Base-by-base conservation (phyloP, 2,329 filamentous ascomycete species). In the Thielaviopsis cerberus region DNA sequence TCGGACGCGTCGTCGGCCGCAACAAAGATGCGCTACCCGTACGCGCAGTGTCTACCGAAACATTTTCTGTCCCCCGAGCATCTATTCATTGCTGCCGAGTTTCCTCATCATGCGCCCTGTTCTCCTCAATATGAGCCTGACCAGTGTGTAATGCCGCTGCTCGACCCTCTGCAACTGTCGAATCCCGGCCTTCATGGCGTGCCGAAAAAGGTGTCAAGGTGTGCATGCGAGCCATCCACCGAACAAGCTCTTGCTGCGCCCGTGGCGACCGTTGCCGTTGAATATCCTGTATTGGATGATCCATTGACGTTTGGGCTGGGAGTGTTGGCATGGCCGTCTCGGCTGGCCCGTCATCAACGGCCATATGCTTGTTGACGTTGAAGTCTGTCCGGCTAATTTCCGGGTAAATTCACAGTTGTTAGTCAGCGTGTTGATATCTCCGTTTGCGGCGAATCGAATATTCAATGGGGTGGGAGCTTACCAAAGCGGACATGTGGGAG, bases 401-500 rank as follows among this genome's bases (percentile, higher is more conserved):
- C 24, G 27, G 25, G 34, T 41, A 22, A 55, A 50, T 8, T 13
- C 26, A 15, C 50, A 37, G 25, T n/a, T 41, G 52, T 59, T 41
- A 57, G 57, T 52, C 15, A 50, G n/a, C n/a, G n/a, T 20, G 23
- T 3, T n/a, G 20, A 27, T 17, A 26, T 48, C 24, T 22, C 26
- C 23, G 20, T 54, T 20, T 22, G 22, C 41, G 51, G 13, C 22
- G 17, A n/a, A 27, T 22, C 11, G 2, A 15, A 51, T 51, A 48
- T 11, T 17, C 4, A 15, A 7, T 34, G 5, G 50, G 34, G 2
- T 17, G n/a, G 15, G 7, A 54, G 72, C 79, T 73, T 72, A 85
- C 82, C 82, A 85, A 60, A 85, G 67, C 20, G 82, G 82, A 67
- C 82, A 85, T 27, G 82, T 85, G 60, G 82, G 82, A 11, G 81